Conservation (phyloP, 2,329 filamentous ascomycete genomes). For the Periconia macrospinosa region DNA sequence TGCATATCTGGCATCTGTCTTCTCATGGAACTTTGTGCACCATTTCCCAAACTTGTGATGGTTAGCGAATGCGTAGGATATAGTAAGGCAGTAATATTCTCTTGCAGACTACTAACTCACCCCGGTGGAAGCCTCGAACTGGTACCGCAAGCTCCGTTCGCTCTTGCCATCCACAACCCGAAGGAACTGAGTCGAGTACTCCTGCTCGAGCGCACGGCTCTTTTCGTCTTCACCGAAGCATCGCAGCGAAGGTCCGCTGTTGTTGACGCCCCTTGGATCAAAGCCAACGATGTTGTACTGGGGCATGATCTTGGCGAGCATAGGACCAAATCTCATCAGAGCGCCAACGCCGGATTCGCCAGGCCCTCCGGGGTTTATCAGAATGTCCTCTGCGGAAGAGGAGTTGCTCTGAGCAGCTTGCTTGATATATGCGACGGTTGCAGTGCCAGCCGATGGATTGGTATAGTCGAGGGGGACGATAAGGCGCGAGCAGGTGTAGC, state of each 20-base stretch:
- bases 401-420: slow-evolving; percentile 22
- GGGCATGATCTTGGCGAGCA: slow-evolving; percentile 9
- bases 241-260: slow-evolving; percentile 29
- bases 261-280: slow-evolving; percentile 46
- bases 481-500: slow-evolving; percentile 52
- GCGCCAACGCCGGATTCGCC: slow-evolving; percentile 47
- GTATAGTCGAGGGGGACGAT: slow-evolving; percentile 49
- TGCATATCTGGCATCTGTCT: slow-evolving; percentile 14
- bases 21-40: slow-evolving; percentile 13
- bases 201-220: not conserved
- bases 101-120: no score
- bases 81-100: not conserved
- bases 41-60: slow-evolving; percentile 17
- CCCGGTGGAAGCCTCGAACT: not conserved
- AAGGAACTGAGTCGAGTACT: not conserved
- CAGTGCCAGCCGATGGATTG: slow-evolving; percentile 18
- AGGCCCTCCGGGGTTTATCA: slow-evolving; percentile 54
- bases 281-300: slow-evolving; percentile 46
- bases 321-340: slow-evolving; percentile 16
- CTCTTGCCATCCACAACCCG: not conserved
- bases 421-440: slow-evolving; percentile 50
- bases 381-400: slow-evolving; percentile 48
- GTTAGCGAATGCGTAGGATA: not conserved
- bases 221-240: slow-evolving; percentile 31
- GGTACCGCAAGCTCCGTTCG: not conserved